Conservation (phyloP, 2,329 filamentous ascomycete species). For the Dactylella cylindrospora region DNA sequence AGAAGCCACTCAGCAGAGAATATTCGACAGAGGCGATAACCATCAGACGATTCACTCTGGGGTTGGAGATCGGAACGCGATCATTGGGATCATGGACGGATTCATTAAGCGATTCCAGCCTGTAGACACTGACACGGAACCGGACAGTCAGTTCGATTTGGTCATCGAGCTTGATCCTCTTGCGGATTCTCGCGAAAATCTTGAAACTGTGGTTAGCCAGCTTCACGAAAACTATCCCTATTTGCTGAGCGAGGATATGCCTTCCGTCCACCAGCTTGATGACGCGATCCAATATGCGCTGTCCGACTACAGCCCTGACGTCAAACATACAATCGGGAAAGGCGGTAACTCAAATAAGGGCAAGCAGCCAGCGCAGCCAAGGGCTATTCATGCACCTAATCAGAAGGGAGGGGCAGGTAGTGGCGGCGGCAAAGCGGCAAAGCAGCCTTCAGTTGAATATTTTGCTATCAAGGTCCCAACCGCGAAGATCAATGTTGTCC, state of each 20-base stretch:
- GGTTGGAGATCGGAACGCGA: constrained; percentile 71
- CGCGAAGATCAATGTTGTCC: constrained; percentile 58
- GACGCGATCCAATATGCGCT: constrained; percentile 73
- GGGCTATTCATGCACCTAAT: constrained; percentile 52
- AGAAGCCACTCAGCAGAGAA: constrained; percentile 72
- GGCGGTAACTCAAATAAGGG: constrained; percentile 56
- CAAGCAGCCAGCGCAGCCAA: constrained; percentile 50
- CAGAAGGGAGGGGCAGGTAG: constrained; percentile 8
- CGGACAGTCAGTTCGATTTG: constrained; percentile 79
- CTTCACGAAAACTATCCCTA: constrained; percentile 77
- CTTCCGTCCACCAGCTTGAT: constrained; percentile 73
- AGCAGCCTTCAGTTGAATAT: constrained; percentile 64
- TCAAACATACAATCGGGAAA: constrained; percentile 73
- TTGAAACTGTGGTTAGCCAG: constrained; percentile 73
- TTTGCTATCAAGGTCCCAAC: constrained; percentile 63
- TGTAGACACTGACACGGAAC: constrained; percentile 65
- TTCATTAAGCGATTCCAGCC: constrained; percentile 86
- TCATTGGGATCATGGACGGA: constrained; percentile 89
- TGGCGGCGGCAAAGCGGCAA: constrained; percentile 51
- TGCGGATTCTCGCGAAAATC: constrained; percentile 75
- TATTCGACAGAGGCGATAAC: constrained; percentile 85
- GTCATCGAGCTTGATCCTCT: constrained; percentile 82
- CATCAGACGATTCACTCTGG: constrained; percentile 93
- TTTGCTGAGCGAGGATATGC: constrained; percentile 67
- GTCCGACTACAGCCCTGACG: constrained; percentile 72